A percentile compares a stretch with the other conserved stretches of the same genome.
Evolutionary conservation across 2,329 filamentous ascomycete species (phyloP).

Genomic region (Talaromyces marneffei): DNA sequence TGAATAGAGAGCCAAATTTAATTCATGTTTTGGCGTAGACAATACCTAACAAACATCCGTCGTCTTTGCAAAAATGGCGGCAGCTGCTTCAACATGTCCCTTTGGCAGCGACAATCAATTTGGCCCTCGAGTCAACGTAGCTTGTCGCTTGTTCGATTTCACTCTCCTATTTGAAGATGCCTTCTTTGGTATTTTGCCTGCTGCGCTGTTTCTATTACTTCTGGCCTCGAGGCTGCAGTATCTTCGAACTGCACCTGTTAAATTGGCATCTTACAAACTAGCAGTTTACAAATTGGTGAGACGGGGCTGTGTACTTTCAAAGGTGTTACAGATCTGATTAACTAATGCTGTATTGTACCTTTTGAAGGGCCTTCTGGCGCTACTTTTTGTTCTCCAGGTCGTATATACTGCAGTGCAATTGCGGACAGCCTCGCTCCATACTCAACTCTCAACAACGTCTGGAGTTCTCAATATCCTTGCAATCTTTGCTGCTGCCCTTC

Average conservation of each 20-base stretch:
- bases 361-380: constrained; percentile 20
- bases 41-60: too few species aligned
- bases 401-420: constrained; percentile 35
- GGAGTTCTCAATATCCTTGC: background rate
- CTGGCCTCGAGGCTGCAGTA: background rate
- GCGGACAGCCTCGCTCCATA: background rate
- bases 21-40: too few species aligned
- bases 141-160: constrained; percentile 39
- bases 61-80: too few species aligned
- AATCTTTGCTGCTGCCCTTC: constrained; percentile 21
- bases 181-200: constrained; percentile 34
- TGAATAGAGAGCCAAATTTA: too few species aligned
- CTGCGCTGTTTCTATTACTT: constrained; percentile 29
- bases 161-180: constrained; percentile 42
- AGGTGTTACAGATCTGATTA: too few species aligned
- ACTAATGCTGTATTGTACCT: background rate
- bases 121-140: constrained; percentile 1
- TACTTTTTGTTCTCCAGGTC: constrained; percentile 31
- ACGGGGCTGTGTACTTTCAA: constrained; percentile 19
- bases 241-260: constrained; percentile 18
- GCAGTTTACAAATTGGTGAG: constrained; percentile 1
- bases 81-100: background rate
- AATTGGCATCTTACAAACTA: constrained; percentile 2
- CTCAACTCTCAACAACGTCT: background rate
- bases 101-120: background rate